Evolutionary conservation across 805 yeast genomes (phyloP).

Genomic region (Metschnikowia noctiluminum): DNA sequence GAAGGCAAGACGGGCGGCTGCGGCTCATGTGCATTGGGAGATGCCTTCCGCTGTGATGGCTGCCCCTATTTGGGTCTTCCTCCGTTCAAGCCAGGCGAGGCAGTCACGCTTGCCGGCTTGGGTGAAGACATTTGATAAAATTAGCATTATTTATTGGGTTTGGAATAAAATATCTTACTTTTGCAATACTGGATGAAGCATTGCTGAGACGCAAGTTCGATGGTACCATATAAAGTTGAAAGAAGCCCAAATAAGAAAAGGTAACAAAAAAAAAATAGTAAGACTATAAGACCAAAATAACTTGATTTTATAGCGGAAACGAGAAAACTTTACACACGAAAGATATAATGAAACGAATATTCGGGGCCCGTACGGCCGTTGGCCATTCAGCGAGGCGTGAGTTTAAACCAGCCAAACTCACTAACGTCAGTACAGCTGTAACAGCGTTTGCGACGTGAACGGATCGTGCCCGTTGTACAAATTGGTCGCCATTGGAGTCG

Average conservation of each 20-base stretch:
- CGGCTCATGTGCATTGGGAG: slow-evolving; percentile 95
- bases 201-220: neutral
- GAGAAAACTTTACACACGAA: neutral
- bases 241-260: too few species aligned
- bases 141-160: slow-evolving; percentile 7
- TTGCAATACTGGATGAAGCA: neutral
- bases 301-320: neutral
- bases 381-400: neutral
- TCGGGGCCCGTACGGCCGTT: neutral
- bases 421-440: slow-evolving; percentile 10
- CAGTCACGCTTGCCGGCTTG: slow-evolving; percentile 67
- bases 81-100: slow-evolving; percentile 97
- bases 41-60: slow-evolving; percentile 97
- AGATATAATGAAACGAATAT: neutral
- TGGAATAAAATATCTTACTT: slow-evolving; percentile 1
- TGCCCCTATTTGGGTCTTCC: slow-evolving; percentile 97
- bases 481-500: slow-evolving; percentile 3
- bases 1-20: slow-evolving; percentile 97
- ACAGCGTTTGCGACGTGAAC: slow-evolving; percentile 10
- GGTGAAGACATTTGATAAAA: slow-evolving; percentile 66
- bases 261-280: too few species aligned
- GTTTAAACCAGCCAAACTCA: neutral
- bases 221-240: neutral
- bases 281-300: too few species aligned
- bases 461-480: slow-evolving; percentile 5